Evolutionary conservation across 306 rosid species (phyloP).

Genomic region (Morella rubra): DNA sequence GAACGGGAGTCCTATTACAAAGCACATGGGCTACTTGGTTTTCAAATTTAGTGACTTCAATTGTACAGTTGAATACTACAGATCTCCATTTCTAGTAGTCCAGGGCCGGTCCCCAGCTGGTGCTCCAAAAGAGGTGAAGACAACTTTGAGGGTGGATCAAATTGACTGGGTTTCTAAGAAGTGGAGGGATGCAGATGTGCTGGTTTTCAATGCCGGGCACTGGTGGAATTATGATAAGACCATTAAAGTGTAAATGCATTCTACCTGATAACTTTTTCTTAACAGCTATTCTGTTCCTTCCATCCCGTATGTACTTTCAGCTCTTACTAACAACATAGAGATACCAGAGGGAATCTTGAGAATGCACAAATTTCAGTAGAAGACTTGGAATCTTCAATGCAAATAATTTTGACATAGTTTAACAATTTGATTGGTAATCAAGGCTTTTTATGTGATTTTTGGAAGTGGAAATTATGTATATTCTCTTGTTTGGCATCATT

Average conservation of each 20-base stretch:
- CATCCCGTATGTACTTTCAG: neutral
- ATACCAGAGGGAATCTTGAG: slow-evolving; percentile 17
- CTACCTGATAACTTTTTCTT: slow-evolving; percentile 3
- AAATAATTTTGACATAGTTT: neutral
- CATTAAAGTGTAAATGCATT: slow-evolving; percentile 51
- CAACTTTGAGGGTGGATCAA: slow-evolving; percentile 63
- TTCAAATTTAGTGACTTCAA: slow-evolving; percentile 78
- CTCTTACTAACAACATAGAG: neutral
- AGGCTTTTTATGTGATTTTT: neutral
- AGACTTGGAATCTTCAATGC: neutral
- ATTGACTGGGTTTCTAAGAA: slow-evolving; percentile 67
- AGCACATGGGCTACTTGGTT: slow-evolving; percentile 76
- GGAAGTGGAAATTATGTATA: neutral
- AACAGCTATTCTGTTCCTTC: slow-evolving; percentile 16
- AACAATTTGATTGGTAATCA: slow-evolving; percentile 1
- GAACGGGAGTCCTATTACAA: slow-evolving; percentile 72
- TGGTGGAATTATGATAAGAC: slow-evolving; percentile 90
- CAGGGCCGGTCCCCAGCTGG: slow-evolving; percentile 78
- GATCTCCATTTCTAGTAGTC: slow-evolving; percentile 75
- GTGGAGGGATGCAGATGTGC: slow-evolving; percentile 79
- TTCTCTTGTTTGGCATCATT: neutral
- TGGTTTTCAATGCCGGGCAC: slow-evolving; percentile 84
- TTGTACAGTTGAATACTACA: slow-evolving; percentile 83
- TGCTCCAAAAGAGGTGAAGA: slow-evolving; percentile 49
- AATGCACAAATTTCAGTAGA: neutral